Evolutionary conservation across 257 asterid genomes (phyloP), one percentile per base, ranked within the genome.

Genomic region (Perilla frutescens): DNA sequence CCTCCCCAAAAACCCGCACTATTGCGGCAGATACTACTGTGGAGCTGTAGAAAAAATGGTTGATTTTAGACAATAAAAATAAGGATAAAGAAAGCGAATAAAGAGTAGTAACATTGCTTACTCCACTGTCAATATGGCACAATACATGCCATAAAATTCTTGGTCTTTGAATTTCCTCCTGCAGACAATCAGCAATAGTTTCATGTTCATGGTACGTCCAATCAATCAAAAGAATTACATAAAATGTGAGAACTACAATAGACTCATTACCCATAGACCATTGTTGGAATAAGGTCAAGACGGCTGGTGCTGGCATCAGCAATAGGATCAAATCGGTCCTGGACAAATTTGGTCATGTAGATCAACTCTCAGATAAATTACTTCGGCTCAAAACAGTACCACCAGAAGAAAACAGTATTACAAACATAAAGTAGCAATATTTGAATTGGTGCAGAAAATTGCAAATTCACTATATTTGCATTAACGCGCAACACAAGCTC

Each of bases 321-420:
- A 60, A 94, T 92, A 57, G 97, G 96, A 74, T 87, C 96, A 76
- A 94, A 91, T 8, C 84, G 91, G 77, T 92, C 96, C 97, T 95
- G 83, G 41, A 78, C 74, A 73, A 47, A 77, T 69, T 54, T 47
- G 56, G 73, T 45, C 45, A 62, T 14, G 20, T 15, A 64, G 74
- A 74, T 65, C 60, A 77, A 62, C 39, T 68, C 29, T 53, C 26
- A 62, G 55, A 32, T 37, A 59, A 53, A 68, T 53, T 45, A 39
- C 70, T 55, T 53, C 12, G 32, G 66, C 56, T 54, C 48, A 66
- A 40, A 62, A 70, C 39, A 80, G 65, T 50, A 57, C 32, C 31
- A 54, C 14, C 57, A 79, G 5, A 41, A 40, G 31, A 36, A 37
- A 56, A 41, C 54, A 47, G 41, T 12, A 41, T 60, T 58, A 60